These are phyloP conservation scores for Orbilia blumenaviensis DNA, from an alignment of 2,329 filamentous ascomycete species.

Conservation along the genomic window DNA sequence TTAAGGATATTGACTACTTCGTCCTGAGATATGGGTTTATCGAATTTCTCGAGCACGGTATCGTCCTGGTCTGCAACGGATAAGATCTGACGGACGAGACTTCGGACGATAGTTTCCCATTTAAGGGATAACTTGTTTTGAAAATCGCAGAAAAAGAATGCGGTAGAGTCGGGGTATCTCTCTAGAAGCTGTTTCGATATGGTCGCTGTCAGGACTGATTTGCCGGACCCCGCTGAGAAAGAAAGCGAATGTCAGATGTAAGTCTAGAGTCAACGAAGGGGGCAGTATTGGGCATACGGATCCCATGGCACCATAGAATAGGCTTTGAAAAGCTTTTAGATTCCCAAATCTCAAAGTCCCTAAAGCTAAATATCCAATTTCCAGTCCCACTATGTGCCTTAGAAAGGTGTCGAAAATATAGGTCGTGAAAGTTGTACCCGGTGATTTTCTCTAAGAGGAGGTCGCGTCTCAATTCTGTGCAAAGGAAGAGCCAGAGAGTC, in stretches of 20 bases:
- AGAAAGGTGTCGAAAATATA: not conserved
- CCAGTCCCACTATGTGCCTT: conserved; percentile 1
- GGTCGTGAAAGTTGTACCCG: not conserved
- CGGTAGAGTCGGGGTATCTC: conserved; percentile 2
- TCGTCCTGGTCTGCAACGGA: not conserved
- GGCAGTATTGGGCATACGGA: conserved; percentile 4
- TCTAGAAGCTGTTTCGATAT: not conserved
- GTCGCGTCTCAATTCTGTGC: conserved; percentile 1
- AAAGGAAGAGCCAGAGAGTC: not conserved
- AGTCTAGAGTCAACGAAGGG: too few relatives aligned
- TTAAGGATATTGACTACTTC: not conserved
- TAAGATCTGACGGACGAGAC: conserved; percentile 49
- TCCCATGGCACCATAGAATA: conserved; percentile 18
- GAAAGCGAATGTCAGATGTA: not conserved
- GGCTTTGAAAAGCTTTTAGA: not conserved
- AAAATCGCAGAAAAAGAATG: conserved; percentile 54
- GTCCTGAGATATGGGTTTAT: conserved; percentile 5
- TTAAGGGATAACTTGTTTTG: conserved; percentile 6
- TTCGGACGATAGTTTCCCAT: conserved; percentile 28
- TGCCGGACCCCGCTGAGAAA: conserved; percentile 53
- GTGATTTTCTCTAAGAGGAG: conserved; percentile 1
- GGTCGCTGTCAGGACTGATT: conserved; percentile 46
- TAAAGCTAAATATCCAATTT: not conserved
- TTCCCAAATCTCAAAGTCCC: conserved; percentile 1
- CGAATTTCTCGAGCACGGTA: conserved; percentile 1